phyloP scores from a whole-genome alignment of 2,329 filamentous ascomycete genomes.

The Stachybotrys elegans region DNA sequence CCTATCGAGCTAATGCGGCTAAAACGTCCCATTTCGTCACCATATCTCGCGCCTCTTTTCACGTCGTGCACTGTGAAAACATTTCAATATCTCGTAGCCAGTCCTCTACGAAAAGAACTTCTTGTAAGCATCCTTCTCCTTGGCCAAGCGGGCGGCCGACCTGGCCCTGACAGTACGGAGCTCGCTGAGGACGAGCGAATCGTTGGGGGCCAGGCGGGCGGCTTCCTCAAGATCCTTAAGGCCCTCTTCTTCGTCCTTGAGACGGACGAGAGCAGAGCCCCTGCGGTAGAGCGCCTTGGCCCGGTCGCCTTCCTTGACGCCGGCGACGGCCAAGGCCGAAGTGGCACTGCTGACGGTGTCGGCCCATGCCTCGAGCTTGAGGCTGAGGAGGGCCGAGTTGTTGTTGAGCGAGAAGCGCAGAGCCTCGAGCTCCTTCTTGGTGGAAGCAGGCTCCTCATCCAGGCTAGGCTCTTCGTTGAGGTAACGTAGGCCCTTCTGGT shows the following conservation, averaged over 20 bases:
- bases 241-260: constrained; percentile 82
- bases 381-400: constrained; percentile 80
- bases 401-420: constrained; percentile 83
- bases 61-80: no score
- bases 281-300: constrained; percentile 87
- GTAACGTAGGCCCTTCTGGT: constrained; percentile 88
- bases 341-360: constrained; percentile 67
- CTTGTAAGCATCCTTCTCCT: constrained; percentile 88
- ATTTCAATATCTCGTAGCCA: no score
- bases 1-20: no score
- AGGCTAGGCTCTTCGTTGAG: constrained; percentile 76
- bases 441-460: constrained; percentile 65
- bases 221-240: constrained; percentile 72
- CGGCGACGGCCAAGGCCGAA: constrained; percentile 64
- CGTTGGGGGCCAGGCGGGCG: constrained; percentile 66
- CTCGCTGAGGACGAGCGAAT: constrained; percentile 71
- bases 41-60: not conserved
- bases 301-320: constrained; percentile 68
- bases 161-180: constrained; percentile 73
- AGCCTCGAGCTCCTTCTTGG: constrained; percentile 61
- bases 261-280: constrained; percentile 65
- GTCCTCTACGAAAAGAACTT: constrained; percentile 71
- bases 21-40: no score
- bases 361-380: constrained; percentile 69
- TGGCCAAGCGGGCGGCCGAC: constrained; percentile 66